phyloP scores from a whole-genome alignment of 257 asterid species.

The Ophiorrhiza pumila region DNA sequence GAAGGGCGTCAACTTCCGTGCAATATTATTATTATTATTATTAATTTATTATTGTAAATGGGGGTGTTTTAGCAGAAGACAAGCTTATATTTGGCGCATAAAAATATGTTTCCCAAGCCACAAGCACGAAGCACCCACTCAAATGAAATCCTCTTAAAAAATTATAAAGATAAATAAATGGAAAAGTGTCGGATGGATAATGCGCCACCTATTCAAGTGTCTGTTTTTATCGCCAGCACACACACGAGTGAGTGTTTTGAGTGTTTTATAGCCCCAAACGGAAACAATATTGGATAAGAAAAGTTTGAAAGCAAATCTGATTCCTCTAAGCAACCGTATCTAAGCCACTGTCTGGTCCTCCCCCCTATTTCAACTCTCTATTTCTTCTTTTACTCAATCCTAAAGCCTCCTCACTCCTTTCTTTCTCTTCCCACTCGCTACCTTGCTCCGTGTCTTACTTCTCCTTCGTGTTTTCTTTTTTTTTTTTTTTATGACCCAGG shows the following conservation, averaged over 20 bases:
- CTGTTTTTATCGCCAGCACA: constrained; percentile 17
- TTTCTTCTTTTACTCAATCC: background rate
- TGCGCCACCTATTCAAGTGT: constrained; percentile 22
- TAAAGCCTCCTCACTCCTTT: background rate
- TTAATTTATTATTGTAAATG: no score
- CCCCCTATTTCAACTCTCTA: background rate
- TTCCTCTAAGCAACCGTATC: constrained; percentile 16
- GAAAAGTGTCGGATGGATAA: constrained; percentile 25
- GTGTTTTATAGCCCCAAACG: background rate
- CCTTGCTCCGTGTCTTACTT: no score
- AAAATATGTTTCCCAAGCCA: constrained; percentile 31
- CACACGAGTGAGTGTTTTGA: constrained; percentile 10
- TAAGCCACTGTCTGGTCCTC: background rate
- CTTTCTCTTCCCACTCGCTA: no score
- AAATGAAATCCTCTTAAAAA: background rate
- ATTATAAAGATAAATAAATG: background rate
- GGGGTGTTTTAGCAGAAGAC: background rate
- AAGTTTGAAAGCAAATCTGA: constrained; percentile 7
- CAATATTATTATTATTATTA: no score
- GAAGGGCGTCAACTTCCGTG: background rate
- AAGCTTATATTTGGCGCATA: constrained; percentile 16
- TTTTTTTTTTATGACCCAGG: no score
- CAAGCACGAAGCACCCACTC: constrained; percentile 33
- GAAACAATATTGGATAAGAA: background rate
- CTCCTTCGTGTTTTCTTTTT: no score